phyloP scores from a whole-genome alignment of 257 asterid species.

The Oldenlandia corymbosa region DNA sequence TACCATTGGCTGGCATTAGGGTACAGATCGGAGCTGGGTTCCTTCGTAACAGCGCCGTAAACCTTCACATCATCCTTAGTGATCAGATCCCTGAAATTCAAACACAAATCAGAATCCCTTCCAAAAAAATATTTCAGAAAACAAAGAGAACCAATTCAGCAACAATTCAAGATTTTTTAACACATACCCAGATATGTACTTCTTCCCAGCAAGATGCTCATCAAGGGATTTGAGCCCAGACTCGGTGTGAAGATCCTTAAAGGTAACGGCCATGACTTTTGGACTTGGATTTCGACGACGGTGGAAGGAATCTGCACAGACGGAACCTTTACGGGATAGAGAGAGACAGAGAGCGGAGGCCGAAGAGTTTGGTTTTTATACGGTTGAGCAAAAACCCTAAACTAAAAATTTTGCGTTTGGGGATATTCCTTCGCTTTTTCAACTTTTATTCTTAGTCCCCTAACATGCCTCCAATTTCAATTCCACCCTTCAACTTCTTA shows the following conservation, averaged over 20 bases:
- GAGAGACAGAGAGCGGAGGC: background rate
- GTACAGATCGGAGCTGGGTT: slow-evolving; percentile 63
- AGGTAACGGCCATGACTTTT: slow-evolving; percentile 60
- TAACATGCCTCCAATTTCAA: too few relatives aligned
- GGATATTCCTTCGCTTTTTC: slow-evolving; percentile 1
- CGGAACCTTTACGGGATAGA: background rate
- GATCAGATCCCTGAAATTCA: slow-evolving; percentile 42
- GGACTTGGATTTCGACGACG: background rate
- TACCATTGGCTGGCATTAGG: slow-evolving; percentile 82
- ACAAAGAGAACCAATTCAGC: background rate
- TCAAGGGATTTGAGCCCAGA: slow-evolving; percentile 75
- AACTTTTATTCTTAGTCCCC: slow-evolving; percentile 12
- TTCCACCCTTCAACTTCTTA: too few relatives aligned
- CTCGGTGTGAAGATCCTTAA: slow-evolving; percentile 74
- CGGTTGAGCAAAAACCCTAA: slow-evolving; percentile 43
- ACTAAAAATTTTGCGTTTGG: background rate
- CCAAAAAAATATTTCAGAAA: background rate
- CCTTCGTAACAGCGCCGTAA: slow-evolving; percentile 44
- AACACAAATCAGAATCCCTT: background rate
- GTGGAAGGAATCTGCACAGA: too few relatives aligned
- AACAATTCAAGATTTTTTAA: background rate
- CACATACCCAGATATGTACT: slow-evolving; percentile 60
- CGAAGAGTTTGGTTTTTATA: slow-evolving; percentile 30
- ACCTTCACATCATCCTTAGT: slow-evolving; percentile 79
- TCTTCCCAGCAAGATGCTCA: slow-evolving; percentile 60